phyloP scores from a whole-genome alignment of 352 stramenopile genomes.

The Phytophthora cactorum region DNA sequence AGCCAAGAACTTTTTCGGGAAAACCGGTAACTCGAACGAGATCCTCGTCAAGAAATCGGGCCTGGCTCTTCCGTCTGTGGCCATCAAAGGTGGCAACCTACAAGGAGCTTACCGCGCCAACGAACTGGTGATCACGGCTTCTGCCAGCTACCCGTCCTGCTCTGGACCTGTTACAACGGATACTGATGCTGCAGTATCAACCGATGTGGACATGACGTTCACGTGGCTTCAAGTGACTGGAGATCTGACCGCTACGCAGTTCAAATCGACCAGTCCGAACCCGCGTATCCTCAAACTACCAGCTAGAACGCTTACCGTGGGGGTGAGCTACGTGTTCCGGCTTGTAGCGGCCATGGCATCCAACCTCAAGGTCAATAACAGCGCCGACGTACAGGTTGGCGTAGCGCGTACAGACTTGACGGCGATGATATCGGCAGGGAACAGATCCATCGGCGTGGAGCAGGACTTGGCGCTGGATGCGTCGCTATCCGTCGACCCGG shows the following conservation, averaged over 20 bases:
- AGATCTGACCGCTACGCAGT: slow-evolving; percentile 44
- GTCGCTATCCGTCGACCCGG: slow-evolving; percentile 56
- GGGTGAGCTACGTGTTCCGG: slow-evolving; percentile 66
- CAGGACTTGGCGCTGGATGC: slow-evolving; percentile 58
- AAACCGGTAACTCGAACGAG: slow-evolving; percentile 45
- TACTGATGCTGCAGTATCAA: slow-evolving; percentile 14
- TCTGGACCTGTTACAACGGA: slow-evolving; percentile 25
- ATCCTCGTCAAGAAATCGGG: slow-evolving; percentile 55
- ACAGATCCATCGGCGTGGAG: slow-evolving; percentile 59
- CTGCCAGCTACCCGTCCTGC: slow-evolving; percentile 54
- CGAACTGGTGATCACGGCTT: slow-evolving; percentile 50
- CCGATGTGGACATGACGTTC: slow-evolving; percentile 57
- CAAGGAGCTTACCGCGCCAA: slow-evolving; percentile 49
- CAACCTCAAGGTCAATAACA: slow-evolving; percentile 55
- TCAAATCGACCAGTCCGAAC: slow-evolving; percentile 63
- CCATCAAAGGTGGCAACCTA: slow-evolving; percentile 50
- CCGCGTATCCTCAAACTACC: slow-evolving; percentile 58
- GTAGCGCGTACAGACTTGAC: slow-evolving; percentile 51
- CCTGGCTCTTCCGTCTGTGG: slow-evolving; percentile 59
- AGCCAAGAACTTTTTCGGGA: slow-evolving; percentile 60
- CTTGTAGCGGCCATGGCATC: slow-evolving; percentile 58
- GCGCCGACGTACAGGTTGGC: slow-evolving; percentile 49
- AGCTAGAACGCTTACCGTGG: slow-evolving; percentile 53
- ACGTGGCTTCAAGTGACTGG: slow-evolving; percentile 57
- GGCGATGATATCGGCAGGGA: slow-evolving; percentile 46